Conservation (phyloP, 1,284 basidiomycete species). For the Cryptococcus sp. region DNA sequence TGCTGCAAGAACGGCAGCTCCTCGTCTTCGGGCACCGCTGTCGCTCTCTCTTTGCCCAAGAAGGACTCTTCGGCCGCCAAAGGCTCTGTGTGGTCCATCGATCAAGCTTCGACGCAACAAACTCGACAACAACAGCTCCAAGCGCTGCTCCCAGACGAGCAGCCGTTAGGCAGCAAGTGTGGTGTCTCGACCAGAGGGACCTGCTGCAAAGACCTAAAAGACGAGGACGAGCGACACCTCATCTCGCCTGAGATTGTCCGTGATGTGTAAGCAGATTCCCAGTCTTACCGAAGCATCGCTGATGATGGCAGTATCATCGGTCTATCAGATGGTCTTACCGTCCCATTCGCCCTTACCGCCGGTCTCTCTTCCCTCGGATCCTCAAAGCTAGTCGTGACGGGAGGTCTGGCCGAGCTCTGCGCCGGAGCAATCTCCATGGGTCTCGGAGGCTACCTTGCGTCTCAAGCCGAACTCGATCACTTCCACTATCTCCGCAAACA, state of each 20-base stretch:
- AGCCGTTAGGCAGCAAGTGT: conserved; percentile 41
- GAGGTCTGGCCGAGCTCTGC: conserved; percentile 85
- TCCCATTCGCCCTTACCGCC: conserved; percentile 80
- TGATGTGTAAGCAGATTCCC: conserved; percentile 41
- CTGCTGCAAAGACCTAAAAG: conserved; percentile 44
- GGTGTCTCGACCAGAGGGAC: conserved; percentile 29
- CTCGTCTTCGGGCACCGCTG: conserved; percentile 5
- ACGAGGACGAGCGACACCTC: conserved; percentile 47
- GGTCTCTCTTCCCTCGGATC: conserved; percentile 83
- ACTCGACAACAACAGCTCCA: conserved; percentile 26
- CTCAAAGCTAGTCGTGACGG: conserved; percentile 80
- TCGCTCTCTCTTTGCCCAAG: conserved; percentile 8
- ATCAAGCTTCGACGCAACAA: neutral
- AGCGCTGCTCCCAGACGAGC: conserved; percentile 26
- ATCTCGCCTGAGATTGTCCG: conserved; percentile 48
- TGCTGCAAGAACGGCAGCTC: conserved; percentile 5
- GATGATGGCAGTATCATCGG: conserved; percentile 69
- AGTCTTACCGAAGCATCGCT: neutral
- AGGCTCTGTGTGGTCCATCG: conserved; percentile 1
- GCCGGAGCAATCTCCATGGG: conserved; percentile 95
- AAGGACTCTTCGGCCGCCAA: neutral
- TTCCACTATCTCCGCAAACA: conserved; percentile 73
- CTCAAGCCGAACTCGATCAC: conserved; percentile 92
- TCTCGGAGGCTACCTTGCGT: conserved; percentile 92
- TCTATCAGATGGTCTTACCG: conserved; percentile 90